Conservation (phyloP, 2,329 filamentous ascomycete species). For the Thelonectria rubi region DNA sequence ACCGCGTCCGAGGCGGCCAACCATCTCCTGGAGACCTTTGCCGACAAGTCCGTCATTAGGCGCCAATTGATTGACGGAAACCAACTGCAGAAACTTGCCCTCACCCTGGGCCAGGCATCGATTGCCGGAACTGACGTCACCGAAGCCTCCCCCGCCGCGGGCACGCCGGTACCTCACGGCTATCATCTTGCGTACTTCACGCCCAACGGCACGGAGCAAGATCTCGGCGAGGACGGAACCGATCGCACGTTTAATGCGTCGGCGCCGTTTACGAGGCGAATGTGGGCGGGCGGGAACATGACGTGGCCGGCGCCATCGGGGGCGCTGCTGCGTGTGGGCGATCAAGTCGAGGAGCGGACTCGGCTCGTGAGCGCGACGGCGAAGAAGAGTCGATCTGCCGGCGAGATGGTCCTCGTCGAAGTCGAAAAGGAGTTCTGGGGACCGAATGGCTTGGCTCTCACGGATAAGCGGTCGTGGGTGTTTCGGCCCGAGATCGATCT, state of each 20-base stretch:
- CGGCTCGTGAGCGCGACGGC: constrained; percentile 60
- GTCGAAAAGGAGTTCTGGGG: constrained; percentile 69
- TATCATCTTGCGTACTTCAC: constrained; percentile 74
- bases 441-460: constrained; percentile 58
- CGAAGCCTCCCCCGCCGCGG: constrained; percentile 47
- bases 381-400: constrained; percentile 63
- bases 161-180: constrained; percentile 64
- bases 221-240: constrained; percentile 68
- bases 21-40: constrained; percentile 45
- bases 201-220: constrained; percentile 60
- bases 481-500: constrained; percentile 51
- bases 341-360: constrained; percentile 65
- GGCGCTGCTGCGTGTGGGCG: constrained; percentile 58
- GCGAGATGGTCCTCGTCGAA: constrained; percentile 71
- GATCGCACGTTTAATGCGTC: constrained; percentile 69
- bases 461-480: constrained; percentile 64
- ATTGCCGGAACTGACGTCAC: constrained; percentile 53
- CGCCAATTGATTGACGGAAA: constrained; percentile 67
- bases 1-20: constrained; percentile 45
- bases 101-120: constrained; percentile 63
- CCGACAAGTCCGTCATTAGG: constrained; percentile 39
- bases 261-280: constrained; percentile 67
- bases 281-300: constrained; percentile 74
- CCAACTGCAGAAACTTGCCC: constrained; percentile 68
- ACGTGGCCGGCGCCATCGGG: constrained; percentile 51